phyloP scores from a whole-genome alignment of 106 monocot species.

The Dendrobium catenatum region DNA sequence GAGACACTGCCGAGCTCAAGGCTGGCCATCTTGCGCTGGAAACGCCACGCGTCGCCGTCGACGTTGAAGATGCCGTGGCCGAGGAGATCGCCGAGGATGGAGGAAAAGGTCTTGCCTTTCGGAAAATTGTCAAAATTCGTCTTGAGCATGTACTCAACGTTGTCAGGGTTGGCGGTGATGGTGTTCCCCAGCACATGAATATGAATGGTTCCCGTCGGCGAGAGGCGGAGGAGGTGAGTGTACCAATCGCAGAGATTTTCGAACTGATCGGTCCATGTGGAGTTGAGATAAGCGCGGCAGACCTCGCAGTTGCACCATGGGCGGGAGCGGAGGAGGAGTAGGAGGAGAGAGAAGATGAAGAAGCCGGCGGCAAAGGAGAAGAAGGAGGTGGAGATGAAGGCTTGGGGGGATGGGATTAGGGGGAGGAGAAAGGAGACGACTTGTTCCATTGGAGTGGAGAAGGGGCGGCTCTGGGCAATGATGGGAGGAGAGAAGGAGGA shows the following conservation, averaged over 20 bases:
- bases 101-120: conserved; percentile 55
- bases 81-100: conserved; percentile 54
- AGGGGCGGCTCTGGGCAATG: neutral
- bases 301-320: conserved; percentile 49
- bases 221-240: conserved; percentile 54
- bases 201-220: conserved; percentile 56
- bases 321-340: conserved; percentile 20
- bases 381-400: conserved; percentile 20
- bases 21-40: conserved; percentile 54
- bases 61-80: conserved; percentile 66
- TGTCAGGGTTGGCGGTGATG: conserved; percentile 65
- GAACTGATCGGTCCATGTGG: conserved; percentile 35
- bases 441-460: neutral
- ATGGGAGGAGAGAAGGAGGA: neutral
- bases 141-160: conserved; percentile 62
- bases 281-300: conserved; percentile 34
- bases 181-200: conserved; percentile 52
- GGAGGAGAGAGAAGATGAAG: conserved; percentile 14
- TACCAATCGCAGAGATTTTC: conserved; percentile 67
- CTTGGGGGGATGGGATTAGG: neutral
- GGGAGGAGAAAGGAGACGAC: neutral
- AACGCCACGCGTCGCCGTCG: conserved; percentile 53
- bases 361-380: conserved; percentile 26
- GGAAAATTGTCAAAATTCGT: conserved; percentile 65
- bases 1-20: conserved; percentile 39